Base-by-base conservation (phyloP, 148 eudicot species). In the Limonium bicolor region DNA sequence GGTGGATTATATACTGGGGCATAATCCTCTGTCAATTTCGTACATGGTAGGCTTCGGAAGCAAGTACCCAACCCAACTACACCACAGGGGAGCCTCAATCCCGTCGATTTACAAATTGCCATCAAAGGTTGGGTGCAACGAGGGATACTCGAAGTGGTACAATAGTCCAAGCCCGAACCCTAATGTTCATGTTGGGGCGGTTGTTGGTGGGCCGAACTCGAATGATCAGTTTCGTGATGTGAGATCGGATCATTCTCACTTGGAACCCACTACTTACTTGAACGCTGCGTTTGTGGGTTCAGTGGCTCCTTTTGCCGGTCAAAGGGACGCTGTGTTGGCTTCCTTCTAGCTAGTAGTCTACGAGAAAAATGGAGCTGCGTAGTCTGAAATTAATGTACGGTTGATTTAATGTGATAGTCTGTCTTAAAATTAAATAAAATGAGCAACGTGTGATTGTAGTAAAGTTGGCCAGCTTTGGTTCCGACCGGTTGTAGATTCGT, bases 1-100 rank as follows among this genome's bases (percentile, higher is more conserved):
- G 96, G 88, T 80, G 56, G 81, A 88, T 61, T 90, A 84, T 54
- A 82, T 87, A 46, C 65, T 90, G 27, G 97, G 97, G 46, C 56
- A 60, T 55, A 90, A 90, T 54, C 97, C 97, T 0, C 44, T 61
- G 73, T 61, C 68, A 5, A 84, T 85, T 68, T 72, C 93, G 27
- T 88, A 88, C 69, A 80, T 88, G 94, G 97, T 75, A 21, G 97
- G 92, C 0, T 77, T 60, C 41, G 94, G 92, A 8, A 61, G 33
- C 55, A 80, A 72, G 35, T 77, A 65, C 53, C 92, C 97, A 3
- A 46, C 31, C 19, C 79, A 80, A 27, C 3, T 77, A 6, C 97
- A 88, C 64, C 97, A 84, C 36, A 66, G 97, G 46, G 97, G 86
- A n/a, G 62, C 92, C 18, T 88, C 97, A 38, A 64, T 84, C 15